Conservation (phyloP, 176 grass and related monocot genomes). For the Cenchrus purpureus region DNA sequence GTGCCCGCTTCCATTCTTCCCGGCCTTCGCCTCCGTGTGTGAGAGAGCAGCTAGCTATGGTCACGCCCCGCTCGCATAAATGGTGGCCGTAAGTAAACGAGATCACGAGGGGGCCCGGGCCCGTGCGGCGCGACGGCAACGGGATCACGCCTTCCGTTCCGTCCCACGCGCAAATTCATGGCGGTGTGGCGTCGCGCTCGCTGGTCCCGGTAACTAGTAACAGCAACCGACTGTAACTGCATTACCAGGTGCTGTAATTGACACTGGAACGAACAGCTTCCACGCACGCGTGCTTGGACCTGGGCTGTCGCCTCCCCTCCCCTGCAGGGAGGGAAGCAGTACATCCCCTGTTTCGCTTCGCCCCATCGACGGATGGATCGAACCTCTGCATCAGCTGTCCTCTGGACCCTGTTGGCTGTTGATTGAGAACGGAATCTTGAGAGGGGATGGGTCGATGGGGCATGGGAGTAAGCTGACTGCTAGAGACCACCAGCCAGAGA, state of each 20-base stretch:
- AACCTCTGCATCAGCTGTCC: too few species aligned
- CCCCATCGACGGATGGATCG: too few species aligned
- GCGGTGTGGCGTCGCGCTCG: background rate
- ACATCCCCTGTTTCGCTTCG: background rate
- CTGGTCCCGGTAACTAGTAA: constrained; percentile 28
- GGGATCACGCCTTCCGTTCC: constrained; percentile 42
- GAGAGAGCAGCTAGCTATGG: background rate
- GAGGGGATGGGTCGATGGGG: too few species aligned
- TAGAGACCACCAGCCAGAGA: too few species aligned
- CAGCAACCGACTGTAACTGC: background rate
- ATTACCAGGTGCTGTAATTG: background rate
- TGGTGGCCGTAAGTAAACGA: constrained; percentile 32
- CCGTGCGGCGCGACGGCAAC: background rate
- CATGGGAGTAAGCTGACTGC: too few species aligned
- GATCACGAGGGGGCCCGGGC: constrained; percentile 37
- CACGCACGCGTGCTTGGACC: constrained; percentile 20
- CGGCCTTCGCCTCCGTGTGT: background rate
- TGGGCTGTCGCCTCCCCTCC: background rate
- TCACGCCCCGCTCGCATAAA: constrained; percentile 13
- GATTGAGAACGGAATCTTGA: too few species aligned
- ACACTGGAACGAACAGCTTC: background rate
- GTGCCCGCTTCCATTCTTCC: background rate
- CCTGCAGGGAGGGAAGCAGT: background rate
- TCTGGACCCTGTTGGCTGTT: background rate
- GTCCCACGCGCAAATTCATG: constrained; percentile 38